phyloP scores from a whole-genome alignment of 2,329 filamentous ascomycete genomes.

The Fusarium incarnatum region DNA sequence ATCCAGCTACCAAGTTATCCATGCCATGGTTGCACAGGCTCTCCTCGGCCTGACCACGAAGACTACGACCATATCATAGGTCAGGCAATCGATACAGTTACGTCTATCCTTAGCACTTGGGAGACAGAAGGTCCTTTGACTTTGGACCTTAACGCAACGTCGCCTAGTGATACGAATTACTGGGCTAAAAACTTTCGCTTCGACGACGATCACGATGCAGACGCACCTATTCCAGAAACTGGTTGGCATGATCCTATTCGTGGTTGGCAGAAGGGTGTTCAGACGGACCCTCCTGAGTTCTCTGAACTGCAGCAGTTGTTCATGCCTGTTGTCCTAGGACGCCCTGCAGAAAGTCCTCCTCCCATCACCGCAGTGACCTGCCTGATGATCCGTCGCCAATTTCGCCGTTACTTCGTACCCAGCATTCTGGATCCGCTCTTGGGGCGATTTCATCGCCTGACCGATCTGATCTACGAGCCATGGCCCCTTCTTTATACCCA shows the following conservation, averaged over 20 bases:
- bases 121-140: background rate
- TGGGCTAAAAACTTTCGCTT: constrained; percentile 11
- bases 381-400: constrained; percentile 14
- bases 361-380: background rate
- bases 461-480: background rate
- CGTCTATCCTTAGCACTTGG: background rate
- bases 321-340: background rate
- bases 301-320: background rate
- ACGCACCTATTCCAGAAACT: background rate
- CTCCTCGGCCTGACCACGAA: background rate
- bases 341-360: background rate
- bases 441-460: background rate
- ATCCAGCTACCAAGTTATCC: background rate
- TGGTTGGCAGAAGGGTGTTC: background rate
- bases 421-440: background rate
- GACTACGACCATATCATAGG: background rate
- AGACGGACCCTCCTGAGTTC: background rate
- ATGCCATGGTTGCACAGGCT: background rate
- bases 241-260: background rate
- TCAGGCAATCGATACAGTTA: background rate
- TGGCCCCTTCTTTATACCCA: background rate
- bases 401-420: background rate
- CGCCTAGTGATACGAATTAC: background rate
- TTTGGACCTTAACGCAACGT: background rate
- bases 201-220: background rate